Evolutionary conservation across 2,329 filamentous ascomycete genomes (phyloP).

Genomic region (Colletotrichum sp.): DNA sequence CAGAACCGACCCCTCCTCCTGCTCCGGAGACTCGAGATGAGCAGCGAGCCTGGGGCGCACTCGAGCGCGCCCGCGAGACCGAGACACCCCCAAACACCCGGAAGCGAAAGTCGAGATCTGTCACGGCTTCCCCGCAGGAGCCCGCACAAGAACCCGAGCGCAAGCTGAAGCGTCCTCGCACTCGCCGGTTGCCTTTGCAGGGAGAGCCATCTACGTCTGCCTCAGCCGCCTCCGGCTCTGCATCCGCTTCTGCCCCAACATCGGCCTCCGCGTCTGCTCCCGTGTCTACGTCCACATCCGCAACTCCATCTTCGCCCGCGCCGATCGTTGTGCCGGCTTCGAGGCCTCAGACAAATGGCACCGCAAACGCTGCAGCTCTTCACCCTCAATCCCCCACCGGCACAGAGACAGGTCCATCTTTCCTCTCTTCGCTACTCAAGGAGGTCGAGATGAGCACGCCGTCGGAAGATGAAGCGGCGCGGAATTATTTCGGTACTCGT

Average conservation of each 20-base stretch:
- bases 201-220: slow-evolving; percentile 52
- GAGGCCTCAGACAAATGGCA: slow-evolving; percentile 15
- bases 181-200: slow-evolving; percentile 65
- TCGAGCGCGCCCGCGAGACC: slow-evolving; percentile 81
- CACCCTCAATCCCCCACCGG: slow-evolving; percentile 17
- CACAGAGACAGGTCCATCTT: slow-evolving; percentile 67
- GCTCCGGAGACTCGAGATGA: slow-evolving; percentile 78
- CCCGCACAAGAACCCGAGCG: slow-evolving; percentile 73
- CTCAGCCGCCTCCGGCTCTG: slow-evolving; percentile 18
- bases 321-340: slow-evolving; percentile 22
- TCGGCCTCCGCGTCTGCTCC: slow-evolving; percentile 27
- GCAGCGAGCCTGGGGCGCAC: slow-evolving; percentile 84
- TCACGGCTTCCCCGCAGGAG: slow-evolving; percentile 73
- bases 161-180: slow-evolving; percentile 86
- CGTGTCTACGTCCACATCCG: slow-evolving; percentile 4
- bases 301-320: slow-evolving; percentile 25
- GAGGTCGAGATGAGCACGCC: slow-evolving; percentile 77
- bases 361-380: background rate
- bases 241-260: background rate
- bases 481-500: slow-evolving; percentile 39
- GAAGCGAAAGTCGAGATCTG: slow-evolving; percentile 77
- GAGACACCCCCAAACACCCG: slow-evolving; percentile 59
- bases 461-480: slow-evolving; percentile 61
- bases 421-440: slow-evolving; percentile 84
- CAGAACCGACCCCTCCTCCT: slow-evolving; percentile 29